Conservation (phyloP, 2,329 filamentous ascomycete species). For the Pseudopyricularia javanii region DNA sequence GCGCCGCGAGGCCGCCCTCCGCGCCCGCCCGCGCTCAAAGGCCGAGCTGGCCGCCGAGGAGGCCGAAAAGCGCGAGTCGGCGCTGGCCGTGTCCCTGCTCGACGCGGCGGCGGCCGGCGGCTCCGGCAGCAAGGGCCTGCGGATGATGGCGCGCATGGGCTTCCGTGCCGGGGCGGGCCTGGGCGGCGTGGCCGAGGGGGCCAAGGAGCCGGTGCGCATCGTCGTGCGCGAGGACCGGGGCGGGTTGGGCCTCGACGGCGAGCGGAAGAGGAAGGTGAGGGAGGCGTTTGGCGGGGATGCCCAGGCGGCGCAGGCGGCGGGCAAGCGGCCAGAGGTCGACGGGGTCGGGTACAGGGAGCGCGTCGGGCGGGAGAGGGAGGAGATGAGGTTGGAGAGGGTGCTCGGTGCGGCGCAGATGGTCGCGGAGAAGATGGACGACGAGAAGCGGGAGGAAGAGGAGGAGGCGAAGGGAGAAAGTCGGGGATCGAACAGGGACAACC, state of each 20-base stretch:
- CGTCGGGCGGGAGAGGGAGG: slow-evolving; percentile 57
- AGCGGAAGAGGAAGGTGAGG: slow-evolving; percentile 65
- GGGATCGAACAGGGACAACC: slow-evolving; percentile 10
- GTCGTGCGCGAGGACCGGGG: slow-evolving; percentile 66
- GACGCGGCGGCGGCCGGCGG: slow-evolving; percentile 25
- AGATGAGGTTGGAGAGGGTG: slow-evolving; percentile 54
- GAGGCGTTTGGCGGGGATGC: slow-evolving; percentile 42
- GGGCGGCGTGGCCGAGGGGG: slow-evolving; percentile 28
- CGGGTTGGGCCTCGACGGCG: slow-evolving; percentile 74
- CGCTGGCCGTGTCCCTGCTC: slow-evolving; percentile 63
- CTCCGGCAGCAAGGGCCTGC: slow-evolving; percentile 62
- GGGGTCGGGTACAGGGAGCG: slow-evolving; percentile 64
- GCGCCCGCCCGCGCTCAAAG: slow-evolving; percentile 64
- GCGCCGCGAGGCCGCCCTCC: slow-evolving; percentile 53
- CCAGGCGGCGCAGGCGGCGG: slow-evolving; percentile 42
- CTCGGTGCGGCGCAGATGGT: slow-evolving; percentile 71
- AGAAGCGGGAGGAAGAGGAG: slow-evolving; percentile 20
- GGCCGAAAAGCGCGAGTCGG: slow-evolving; percentile 58
- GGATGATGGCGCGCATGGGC: slow-evolving; percentile 96
- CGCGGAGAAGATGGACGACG: slow-evolving; percentile 62
- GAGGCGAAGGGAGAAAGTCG: not conserved
- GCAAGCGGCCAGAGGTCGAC: slow-evolving; percentile 41
- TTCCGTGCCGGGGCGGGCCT: slow-evolving; percentile 67
- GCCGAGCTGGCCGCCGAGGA: slow-evolving; percentile 68
- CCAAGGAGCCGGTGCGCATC: slow-evolving; percentile 60